Evolutionary conservation across 1,284 basidiomycete genomes (phyloP), one percentile per base, ranked within the genome.

Genomic region (Dichomitus squalens): DNA sequence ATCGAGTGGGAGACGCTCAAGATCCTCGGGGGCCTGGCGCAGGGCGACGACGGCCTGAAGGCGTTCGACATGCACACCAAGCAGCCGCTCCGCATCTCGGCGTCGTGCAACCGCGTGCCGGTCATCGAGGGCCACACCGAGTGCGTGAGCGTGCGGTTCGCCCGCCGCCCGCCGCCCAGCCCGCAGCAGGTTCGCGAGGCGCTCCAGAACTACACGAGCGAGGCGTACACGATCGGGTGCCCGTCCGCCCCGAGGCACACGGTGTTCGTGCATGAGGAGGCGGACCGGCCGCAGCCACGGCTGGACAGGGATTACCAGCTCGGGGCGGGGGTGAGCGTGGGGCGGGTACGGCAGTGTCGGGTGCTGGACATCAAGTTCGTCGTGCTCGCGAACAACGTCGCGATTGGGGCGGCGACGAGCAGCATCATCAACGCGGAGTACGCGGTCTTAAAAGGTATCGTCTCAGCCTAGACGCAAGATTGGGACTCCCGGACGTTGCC

Each of bases 1-100:
- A 96, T 99, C 64, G 96, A 99, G 74, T 98, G 95, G 95, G 96
- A 99, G 77, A 90, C 93, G 14, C 83, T 90, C 70, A 99, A 99
- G 79, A 99, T 99, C 69, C 87, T 99, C 25, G 97, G 97, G 33
- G 92, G 88, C 1, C 68, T 97, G 57, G 70, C 77, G 2, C 74
- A 82, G 21, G 78, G 78, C 51, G 85, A 86, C 56, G 76, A 78
- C 33, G 29, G 18, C 25, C 63, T 75, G 5, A 83, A 81, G 58
- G 69, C 82, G 18, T 98, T 98, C 73, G 95, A 98, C 72, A 88
- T 93, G 82, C 95, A 96, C 76, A 77, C 85, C 1, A 68, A 71
- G n/a, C 80, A 87, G 55, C 93, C 94, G 0, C 79, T 98, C 38
- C 88, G 87, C 53, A 86, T 99, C 34, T 95, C 92, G 5, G 97